A percentile compares a stretch with the other conserved stretches of the same genome.
Evolutionary conservation across 164 flowering plant genomes (phyloP).

Genomic region (Magnolia officinalis): DNA sequence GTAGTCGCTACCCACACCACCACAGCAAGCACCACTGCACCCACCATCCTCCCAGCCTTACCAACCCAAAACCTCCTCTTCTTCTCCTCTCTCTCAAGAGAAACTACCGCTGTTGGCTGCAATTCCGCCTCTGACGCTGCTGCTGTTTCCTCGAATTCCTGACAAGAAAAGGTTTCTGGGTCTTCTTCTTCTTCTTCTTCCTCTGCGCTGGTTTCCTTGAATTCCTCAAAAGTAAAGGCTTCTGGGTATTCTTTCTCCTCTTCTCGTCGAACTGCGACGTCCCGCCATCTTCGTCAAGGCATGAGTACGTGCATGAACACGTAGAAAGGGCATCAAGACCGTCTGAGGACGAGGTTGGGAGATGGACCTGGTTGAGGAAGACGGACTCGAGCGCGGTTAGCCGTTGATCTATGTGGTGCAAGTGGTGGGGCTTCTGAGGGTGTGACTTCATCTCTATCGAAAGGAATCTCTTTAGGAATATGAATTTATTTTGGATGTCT

Average conservation of each 20-base stretch:
- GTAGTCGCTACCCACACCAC: neutral
- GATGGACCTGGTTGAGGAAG: neutral
- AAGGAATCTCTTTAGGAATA: neutral
- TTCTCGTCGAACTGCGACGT: neutral
- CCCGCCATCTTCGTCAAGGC: neutral
- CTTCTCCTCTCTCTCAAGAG: conserved; percentile 12
- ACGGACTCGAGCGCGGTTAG: neutral
- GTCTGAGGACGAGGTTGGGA: neutral
- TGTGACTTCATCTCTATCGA: neutral
- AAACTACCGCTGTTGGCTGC: conserved; percentile 47
- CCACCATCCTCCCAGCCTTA: neutral
- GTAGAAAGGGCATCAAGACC: neutral
- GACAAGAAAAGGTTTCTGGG: neutral
- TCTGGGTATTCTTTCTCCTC: neutral
- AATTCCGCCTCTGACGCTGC: neutral
- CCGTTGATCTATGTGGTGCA: neutral
- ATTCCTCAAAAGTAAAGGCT: neutral
- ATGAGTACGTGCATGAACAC: neutral
- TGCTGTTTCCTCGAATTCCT: neutral
- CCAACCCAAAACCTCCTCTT: neutral
- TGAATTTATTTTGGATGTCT: neutral
- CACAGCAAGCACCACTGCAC: neutral
- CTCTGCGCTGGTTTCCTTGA: neutral
- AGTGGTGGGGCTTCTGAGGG: neutral
- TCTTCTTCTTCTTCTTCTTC: neutral